Base-by-base conservation (phyloP, 192 early-diverging fungal species). In the Coemansia sp. region DNA sequence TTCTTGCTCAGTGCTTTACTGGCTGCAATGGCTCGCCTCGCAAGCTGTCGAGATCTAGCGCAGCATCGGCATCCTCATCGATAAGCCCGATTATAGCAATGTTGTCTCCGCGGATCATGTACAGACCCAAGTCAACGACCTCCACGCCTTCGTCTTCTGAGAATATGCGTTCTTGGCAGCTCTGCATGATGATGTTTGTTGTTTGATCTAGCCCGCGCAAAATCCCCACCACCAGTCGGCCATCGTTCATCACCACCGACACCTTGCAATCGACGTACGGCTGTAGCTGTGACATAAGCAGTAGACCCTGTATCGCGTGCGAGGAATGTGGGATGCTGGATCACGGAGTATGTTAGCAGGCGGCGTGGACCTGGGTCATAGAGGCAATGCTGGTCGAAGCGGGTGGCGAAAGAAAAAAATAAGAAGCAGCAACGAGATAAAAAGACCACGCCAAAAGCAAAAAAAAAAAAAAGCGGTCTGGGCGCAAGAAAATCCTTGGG, bases 21-120 rank as follows among this genome's bases (percentile, higher is more conserved):
- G 79, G 46, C 29, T 32, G 51, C 11, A 82, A 57, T 1, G 73
- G 70, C n/a, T 66, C 64, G 11, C 59, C 73, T 10, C 53, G 61
- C 14, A 54, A 42, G 35, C 31, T 70, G 15, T 70, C 73, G 22
- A 76, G 59, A 65, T 82, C 79, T 27, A 82, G 25, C 27, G 46
- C 67, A 27, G 59, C 42, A 37, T 85, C 84, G 0, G 36, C 65
- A 15, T 62, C 70, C 56, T 78, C 68, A 61, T 85, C 76, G 1
- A 85, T 58, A 24, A 85, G 64, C 0, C 84, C 84, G 8, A 85
- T 59, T 4, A 85, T 46, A 5, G 71, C 79, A 42, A 87, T 79
- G 59, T 83, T 84, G 60, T 85, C 84, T 4, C 86, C 86, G 10
- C 83, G 76, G 41, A 87, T 73, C 54, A 87, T 73, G 51, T 87